Base-by-base conservation (phyloP, 129 eudicot genomes). In the Flaveria brownii region DNA sequence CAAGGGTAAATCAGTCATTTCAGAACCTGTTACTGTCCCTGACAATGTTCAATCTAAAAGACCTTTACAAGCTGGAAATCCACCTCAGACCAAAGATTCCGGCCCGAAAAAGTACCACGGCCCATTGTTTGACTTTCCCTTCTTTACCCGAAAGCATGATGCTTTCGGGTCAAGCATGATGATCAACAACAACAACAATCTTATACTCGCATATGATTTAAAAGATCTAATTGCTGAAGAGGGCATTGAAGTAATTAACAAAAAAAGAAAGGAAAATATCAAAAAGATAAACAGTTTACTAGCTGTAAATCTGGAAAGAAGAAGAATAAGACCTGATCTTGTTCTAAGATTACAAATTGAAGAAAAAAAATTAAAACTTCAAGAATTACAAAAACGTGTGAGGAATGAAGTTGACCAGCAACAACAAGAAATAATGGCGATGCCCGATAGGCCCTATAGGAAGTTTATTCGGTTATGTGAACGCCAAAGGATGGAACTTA, bases 391-490 rank as follows among this genome's bases (percentile, higher is more conserved):
- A 80, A 85, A 89, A 51, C 96, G 87, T 12, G 88, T 94, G 70
- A 81, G 97, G 67, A 96, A 87, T 2, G 89, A 84, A 79, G 87
- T 94, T 51, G 97, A 94, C 77, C 91, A 88, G 33, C 87, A 91
- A 41, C 99, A 94, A 68, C 90, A 87, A 68, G 99, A 94, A 49
- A 90, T 94, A 76, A 91, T 94, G 99, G 86, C 93, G 23, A 94
- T 94, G 99, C 95, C 97, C 14, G 99, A 94, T 57, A 77, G 99
- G 64, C 90, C 90, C 15, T 94, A 94, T 65, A 75, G 96, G 67
- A 94, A 94, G 78, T 94, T 94, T 81, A 87, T 91, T 51, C 78
- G 96, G 51, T 72, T 91, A 51, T 94, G 99, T 78, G 96, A 91
- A 73, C 96, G 99, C 6, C 99, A 94, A 65, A 88, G 99, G 5